These are phyloP conservation scores for Tilletia caries DNA, from an alignment of 1,284 basidiomycete species.

Conservation along the genomic window DNA sequence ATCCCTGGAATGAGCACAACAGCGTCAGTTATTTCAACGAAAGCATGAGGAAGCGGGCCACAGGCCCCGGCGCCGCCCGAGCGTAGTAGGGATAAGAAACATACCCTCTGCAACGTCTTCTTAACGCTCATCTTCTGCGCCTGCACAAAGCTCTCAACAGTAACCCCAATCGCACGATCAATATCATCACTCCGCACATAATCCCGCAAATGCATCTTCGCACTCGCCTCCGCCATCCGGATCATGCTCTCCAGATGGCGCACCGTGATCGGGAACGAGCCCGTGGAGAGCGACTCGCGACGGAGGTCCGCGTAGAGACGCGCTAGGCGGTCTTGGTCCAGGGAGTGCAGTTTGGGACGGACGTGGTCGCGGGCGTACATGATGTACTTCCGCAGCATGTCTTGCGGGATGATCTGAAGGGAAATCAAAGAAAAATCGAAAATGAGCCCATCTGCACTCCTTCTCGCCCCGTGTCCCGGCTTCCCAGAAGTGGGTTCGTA, in stretches of 20 bases:
- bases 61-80: no score
- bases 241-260: constrained; percentile 99
- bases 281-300: constrained; percentile 90
- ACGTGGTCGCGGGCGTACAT: constrained; percentile 96
- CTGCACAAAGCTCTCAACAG: constrained; percentile 87
- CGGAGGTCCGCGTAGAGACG: constrained; percentile 94
- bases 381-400: constrained; percentile 95
- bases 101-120: constrained; percentile 87
- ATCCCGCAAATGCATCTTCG: constrained; percentile 96
- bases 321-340: constrained; percentile 93
- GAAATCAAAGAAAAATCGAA: background rate
- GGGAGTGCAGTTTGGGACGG: constrained; percentile 82
- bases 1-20: constrained; percentile 50
- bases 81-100: no score
- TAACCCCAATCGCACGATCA: constrained; percentile 92
- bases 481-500: no score
- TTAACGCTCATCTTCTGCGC: constrained; percentile 98
- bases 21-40: background rate
- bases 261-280: constrained; percentile 96
- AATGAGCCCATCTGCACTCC: no score
- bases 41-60: constrained; percentile 1
- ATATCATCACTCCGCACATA: constrained; percentile 95
- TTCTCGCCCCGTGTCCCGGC: no score
- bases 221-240: constrained; percentile 95
- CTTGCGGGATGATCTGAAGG: constrained; percentile 94